Evolutionary conservation across 2,329 filamentous ascomycete genomes (phyloP), one percentile per base, ranked within the genome.

Genomic region (Elsinoe arachidis): DNA sequence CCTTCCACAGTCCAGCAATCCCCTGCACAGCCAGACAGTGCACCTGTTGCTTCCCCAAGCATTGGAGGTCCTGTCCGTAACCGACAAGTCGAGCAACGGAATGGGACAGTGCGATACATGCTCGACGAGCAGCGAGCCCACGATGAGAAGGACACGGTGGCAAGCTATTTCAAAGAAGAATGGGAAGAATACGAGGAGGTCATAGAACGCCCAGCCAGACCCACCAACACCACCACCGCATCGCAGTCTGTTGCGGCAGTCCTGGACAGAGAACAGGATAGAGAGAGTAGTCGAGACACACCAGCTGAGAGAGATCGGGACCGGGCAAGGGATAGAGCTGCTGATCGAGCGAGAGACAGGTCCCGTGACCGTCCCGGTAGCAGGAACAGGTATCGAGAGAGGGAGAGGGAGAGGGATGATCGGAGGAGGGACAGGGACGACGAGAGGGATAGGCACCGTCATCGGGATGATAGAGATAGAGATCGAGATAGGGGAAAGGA

Each of bases 61-160:
- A 79, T 65, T 46, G 72, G 52, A 5, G 56, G 38, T 21, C 52
- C 47, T 10, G 53, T 55, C 23, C 54, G 44, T 9, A 59, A 65
- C 61, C 71, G 64, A 61, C 68, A 65, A 34, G 74, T 66, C 11
- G 74, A 78, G 59, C 68, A 73, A 11, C 73, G 76, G 33, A 86
- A 89, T 19, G 87, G 87, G 5, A 95, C 92, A 0, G 83, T 95
- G 62, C 82, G 93, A 5, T 97, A 96, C 70, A 89, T 96, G 72
- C 85, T 97, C 51, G 88, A 96, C 62, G 82, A 85, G 0, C 85
- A 86, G 56, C 81, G 86, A 52, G 90, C 90, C 1, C 79, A 80
- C 47, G 77, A 78, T 14, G 93, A 99, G 72, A 81, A 83, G 64
- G 78, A 79, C 11, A 77, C 80, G 11, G 86, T 91, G 1, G 78